phyloP scores from a whole-genome alignment of 108 stramenopile genomes.

The Chaetoceros tenuissimus region DNA sequence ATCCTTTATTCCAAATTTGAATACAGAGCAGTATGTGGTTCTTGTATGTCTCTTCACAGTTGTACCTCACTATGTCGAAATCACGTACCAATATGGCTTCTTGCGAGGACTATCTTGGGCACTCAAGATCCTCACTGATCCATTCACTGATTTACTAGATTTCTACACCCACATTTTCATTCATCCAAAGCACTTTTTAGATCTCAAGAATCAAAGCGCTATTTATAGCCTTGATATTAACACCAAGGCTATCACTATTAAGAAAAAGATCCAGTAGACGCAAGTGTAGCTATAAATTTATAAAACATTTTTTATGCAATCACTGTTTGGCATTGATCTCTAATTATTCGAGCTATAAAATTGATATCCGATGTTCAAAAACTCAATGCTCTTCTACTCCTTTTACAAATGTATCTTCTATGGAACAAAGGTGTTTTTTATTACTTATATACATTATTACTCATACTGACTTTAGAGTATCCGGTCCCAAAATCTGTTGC shows the following conservation, averaged over 20 bases:
- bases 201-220: constrained; percentile 38
- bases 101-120: constrained; percentile 40
- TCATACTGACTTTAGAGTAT: background rate
- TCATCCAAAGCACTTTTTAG: constrained; percentile 42
- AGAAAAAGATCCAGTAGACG: constrained; percentile 24
- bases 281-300: background rate
- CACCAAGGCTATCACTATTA: constrained; percentile 39
- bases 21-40: constrained; percentile 30
- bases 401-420: too few relatives aligned
- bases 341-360: too few relatives aligned
- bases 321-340: too few relatives aligned
- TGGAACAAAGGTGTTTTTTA: too few relatives aligned
- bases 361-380: too few relatives aligned
- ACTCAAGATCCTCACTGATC: constrained; percentile 41
- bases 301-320: constrained; percentile 5
- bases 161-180: constrained; percentile 37
- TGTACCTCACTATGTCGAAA: constrained; percentile 42
- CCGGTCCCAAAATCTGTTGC: background rate
- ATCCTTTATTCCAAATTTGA: constrained; percentile 25
- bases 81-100: constrained; percentile 34
- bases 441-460: too few relatives aligned
- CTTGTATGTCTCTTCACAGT: constrained; percentile 36
- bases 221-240: constrained; percentile 29
- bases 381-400: too few relatives aligned
- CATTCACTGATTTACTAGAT: constrained; percentile 41